Conservation (phyloP, 1,139 yeast species). For the Williopsis jadinii region DNA sequence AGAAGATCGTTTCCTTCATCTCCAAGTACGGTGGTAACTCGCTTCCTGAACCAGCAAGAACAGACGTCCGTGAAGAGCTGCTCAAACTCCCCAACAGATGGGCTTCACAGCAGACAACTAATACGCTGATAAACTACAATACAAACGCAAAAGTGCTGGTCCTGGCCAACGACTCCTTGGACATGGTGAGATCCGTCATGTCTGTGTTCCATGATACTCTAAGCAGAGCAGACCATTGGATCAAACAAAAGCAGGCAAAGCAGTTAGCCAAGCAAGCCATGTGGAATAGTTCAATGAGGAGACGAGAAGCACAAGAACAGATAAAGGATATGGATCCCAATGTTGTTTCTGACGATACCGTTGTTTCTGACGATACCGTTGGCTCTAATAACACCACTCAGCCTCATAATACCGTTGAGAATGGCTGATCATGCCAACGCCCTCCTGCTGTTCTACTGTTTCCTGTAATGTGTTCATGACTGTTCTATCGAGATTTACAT, state of each 20-base stretch:
- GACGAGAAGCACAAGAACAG: conserved; percentile 3
- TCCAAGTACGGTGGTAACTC: conserved; percentile 77
- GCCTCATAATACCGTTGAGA: too few relatives aligned
- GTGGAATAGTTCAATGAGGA: conserved; percentile 14
- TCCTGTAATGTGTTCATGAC: too few relatives aligned
- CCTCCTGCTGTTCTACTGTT: too few relatives aligned
- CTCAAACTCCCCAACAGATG: conserved; percentile 67
- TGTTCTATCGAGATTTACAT: too few relatives aligned
- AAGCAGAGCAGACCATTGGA: conserved; percentile 82
- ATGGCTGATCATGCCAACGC: too few relatives aligned
- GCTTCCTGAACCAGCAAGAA: conserved; percentile 76
- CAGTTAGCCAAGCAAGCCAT: conserved; percentile 22
- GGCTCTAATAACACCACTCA: too few relatives aligned
- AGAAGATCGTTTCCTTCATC: conserved; percentile 78
- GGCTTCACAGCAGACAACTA: conserved; percentile 25
- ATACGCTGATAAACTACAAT: conserved; percentile 24
- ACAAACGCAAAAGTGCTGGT: conserved; percentile 65
- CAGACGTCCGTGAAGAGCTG: conserved; percentile 74
- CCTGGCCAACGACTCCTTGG: conserved; percentile 83
- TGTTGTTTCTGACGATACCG: too few relatives aligned
- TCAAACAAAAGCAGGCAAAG: conserved; percentile 28
- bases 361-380: too few relatives aligned
- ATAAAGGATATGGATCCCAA: too few relatives aligned
- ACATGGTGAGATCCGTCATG: conserved; percentile 79
- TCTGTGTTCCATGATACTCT: conserved; percentile 79